These are phyloP conservation scores for Cucumis hystrix DNA, from an alignment of 306 rosid species.

Conservation along the genomic window DNA sequence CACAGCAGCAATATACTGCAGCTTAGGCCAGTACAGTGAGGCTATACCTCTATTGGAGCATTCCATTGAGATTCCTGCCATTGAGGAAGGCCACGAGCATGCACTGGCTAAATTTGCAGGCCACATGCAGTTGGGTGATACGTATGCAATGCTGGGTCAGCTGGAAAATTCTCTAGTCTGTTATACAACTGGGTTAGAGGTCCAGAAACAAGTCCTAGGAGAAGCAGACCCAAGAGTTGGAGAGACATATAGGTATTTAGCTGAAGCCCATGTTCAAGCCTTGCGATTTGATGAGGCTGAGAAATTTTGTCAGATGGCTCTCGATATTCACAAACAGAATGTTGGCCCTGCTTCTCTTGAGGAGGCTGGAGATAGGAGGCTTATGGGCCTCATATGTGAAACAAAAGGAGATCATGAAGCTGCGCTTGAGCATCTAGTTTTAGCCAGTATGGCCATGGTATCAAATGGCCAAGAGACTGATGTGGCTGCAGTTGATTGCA, in stretches of 20 bases:
- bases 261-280: constrained; percentile 92
- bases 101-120: constrained; percentile 85
- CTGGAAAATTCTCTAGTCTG: constrained; percentile 68
- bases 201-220: constrained; percentile 66
- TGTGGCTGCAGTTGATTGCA: constrained; percentile 81
- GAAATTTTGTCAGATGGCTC: constrained; percentile 74
- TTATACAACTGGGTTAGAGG: constrained; percentile 66
- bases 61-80: constrained; percentile 52
- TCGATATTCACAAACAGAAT: constrained; percentile 64
- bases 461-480: constrained; percentile 73
- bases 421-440: constrained; percentile 80
- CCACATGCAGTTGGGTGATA: constrained; percentile 92
- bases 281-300: constrained; percentile 71
- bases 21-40: constrained; percentile 48
- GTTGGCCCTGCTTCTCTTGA: constrained; percentile 57
- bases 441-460: constrained; percentile 88
- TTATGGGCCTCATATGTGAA: constrained; percentile 94
- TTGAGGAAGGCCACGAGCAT: constrained; percentile 55
- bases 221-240: constrained; percentile 75
- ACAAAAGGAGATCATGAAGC: constrained; percentile 81
- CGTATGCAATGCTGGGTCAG: constrained; percentile 76
- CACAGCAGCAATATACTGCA: constrained; percentile 68
- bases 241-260: constrained; percentile 80
- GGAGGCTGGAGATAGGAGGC: constrained; percentile 89
- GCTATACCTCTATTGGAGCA: constrained; percentile 65